Conservation (phyloP, 768 basidiomycete species). For the Fomitopsis serialis region DNA sequence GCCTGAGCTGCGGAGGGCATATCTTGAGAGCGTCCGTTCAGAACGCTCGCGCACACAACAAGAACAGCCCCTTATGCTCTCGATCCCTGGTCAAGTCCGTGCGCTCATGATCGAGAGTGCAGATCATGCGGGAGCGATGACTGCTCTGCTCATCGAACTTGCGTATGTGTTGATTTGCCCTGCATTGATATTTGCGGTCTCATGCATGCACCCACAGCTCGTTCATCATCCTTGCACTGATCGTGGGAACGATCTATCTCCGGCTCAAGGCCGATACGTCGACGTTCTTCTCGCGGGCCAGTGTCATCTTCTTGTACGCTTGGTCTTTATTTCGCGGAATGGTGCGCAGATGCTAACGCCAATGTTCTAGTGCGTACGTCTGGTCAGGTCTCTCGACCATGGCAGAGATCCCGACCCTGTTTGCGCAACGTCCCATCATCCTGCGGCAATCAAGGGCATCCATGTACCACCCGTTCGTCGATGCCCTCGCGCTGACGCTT, state of each 20-base stretch:
- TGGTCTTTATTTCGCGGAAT: background rate
- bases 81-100: slow-evolving; percentile 29
- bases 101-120: slow-evolving; percentile 29
- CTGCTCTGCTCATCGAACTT: slow-evolving; percentile 23
- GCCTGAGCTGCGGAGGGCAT: slow-evolving; percentile 35
- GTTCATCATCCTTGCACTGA: slow-evolving; percentile 47
- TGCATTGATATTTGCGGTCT: background rate
- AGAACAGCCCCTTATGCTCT: slow-evolving; percentile 32
- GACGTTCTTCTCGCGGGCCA: slow-evolving; percentile 69
- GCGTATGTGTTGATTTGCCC: slow-evolving; percentile 12
- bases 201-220: slow-evolving; percentile 35
- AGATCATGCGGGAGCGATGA: slow-evolving; percentile 29
- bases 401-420: slow-evolving; percentile 58
- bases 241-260: slow-evolving; percentile 64
- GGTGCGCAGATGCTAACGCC: background rate
- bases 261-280: slow-evolving; percentile 46
- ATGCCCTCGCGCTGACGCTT: slow-evolving; percentile 50
- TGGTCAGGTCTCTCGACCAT: slow-evolving; percentile 54
- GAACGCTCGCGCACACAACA: slow-evolving; percentile 42
- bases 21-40: slow-evolving; percentile 39
- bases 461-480: slow-evolving; percentile 55
- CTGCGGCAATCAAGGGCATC: slow-evolving; percentile 52
- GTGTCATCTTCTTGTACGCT: slow-evolving; percentile 70
- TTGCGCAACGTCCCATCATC: slow-evolving; percentile 55
- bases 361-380: slow-evolving; percentile 29